Conservation (phyloP, 2,329 filamentous ascomycete species). For the Leptographium wingfieldii region DNA sequence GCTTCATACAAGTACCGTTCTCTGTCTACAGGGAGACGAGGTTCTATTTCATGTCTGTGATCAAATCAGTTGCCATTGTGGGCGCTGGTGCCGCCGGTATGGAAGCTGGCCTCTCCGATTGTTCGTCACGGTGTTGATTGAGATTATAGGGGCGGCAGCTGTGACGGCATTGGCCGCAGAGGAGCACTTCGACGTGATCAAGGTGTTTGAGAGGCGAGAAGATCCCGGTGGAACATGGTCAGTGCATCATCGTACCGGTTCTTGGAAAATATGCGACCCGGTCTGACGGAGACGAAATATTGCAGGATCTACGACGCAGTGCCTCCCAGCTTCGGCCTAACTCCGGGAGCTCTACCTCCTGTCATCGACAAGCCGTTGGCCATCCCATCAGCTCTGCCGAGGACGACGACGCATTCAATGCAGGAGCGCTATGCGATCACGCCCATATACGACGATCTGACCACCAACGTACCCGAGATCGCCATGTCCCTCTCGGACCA, state of each 20-base stretch:
- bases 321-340: constrained; percentile 4
- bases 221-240: constrained; percentile 33
- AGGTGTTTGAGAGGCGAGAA: constrained; percentile 30
- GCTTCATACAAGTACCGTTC: background rate
- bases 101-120: too few species aligned
- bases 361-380: constrained; percentile 7
- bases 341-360: constrained; percentile 7
- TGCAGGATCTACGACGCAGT: constrained; percentile 9
- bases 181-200: constrained; percentile 28
- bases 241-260: background rate
- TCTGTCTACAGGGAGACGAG: background rate
- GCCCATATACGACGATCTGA: constrained; percentile 10
- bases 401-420: background rate
- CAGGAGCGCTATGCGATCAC: constrained; percentile 9
- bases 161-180: constrained; percentile 33
- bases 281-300: background rate
- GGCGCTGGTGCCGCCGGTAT: constrained; percentile 11
- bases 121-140: background rate
- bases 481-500: constrained; percentile 40
- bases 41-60: constrained; percentile 1
- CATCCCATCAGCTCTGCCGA: constrained; percentile 3
- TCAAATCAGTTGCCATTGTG: constrained; percentile 10
- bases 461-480: constrained; percentile 41
- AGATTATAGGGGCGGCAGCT: constrained; percentile 29
- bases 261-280: background rate